Percentiles rank a stretch among this genome's conserved stretches.
Conservation (phyloP, 371 early-diverging fungal species). For the Zychaea mexicana region DNA sequence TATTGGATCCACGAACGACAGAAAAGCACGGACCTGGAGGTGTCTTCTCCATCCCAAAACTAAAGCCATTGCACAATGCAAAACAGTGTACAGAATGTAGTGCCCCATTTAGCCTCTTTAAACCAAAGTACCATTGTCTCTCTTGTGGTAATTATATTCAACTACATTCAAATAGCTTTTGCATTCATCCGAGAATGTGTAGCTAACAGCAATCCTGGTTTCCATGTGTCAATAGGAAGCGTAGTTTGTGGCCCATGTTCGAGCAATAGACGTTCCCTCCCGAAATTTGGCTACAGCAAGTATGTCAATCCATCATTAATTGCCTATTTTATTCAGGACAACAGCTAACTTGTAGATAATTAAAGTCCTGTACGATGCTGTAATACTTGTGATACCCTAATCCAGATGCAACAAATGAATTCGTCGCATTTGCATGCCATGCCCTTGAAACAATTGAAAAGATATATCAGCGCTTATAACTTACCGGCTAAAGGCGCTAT, state of each 20-base stretch:
- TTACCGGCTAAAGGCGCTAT: slow-evolving; percentile 37
- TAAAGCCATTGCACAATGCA: slow-evolving; percentile 26
- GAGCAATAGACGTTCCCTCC: slow-evolving; percentile 29
- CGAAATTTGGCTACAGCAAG: slow-evolving; percentile 56
- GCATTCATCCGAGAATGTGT: background rate
- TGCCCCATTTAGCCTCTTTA: slow-evolving; percentile 36
- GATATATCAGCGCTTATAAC: slow-evolving; percentile 43
- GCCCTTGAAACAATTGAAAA: slow-evolving; percentile 34
- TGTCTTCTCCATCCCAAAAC: slow-evolving; percentile 40
- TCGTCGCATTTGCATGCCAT: slow-evolving; percentile 27
- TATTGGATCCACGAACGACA: slow-evolving; percentile 9
- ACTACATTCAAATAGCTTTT: background rate
- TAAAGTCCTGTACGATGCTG: slow-evolving; percentile 46
- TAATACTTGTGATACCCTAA: slow-evolving; percentile 39
- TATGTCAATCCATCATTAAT: slow-evolving; percentile 33
- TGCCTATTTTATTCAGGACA: background rate
- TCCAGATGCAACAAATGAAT: slow-evolving; percentile 46
- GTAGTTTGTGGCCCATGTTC: slow-evolving; percentile 50
- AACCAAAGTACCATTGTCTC: slow-evolving; percentile 48
- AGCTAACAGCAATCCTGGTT: background rate
- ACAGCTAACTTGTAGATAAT: background rate
- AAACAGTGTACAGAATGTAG: slow-evolving; percentile 46
- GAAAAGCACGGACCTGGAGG: slow-evolving; percentile 43
- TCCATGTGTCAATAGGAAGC: slow-evolving; percentile 26
- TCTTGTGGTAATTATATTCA: slow-evolving; percentile 46